phyloP scores from a whole-genome alignment of 345 rosid species.

The Pistacia vera region DNA sequence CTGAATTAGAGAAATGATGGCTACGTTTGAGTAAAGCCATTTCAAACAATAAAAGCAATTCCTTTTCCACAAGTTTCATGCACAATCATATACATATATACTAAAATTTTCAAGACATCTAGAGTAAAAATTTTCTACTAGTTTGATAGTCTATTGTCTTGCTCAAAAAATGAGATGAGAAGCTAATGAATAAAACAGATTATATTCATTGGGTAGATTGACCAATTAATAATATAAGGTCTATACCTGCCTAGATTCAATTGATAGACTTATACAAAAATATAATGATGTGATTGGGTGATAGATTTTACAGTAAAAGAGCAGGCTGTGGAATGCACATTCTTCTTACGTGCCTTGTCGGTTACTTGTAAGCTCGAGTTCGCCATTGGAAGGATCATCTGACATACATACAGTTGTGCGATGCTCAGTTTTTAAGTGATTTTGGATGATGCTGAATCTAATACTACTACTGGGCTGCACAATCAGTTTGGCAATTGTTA shows the following conservation, averaged over 20 bases:
- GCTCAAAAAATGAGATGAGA: not conserved
- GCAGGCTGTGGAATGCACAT: not conserved
- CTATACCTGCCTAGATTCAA: not conserved
- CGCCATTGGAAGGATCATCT: not conserved
- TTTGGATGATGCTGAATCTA: not conserved
- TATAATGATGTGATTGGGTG: not conserved
- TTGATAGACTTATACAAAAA: not conserved
- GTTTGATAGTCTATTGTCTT: not conserved
- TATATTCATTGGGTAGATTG: not conserved
- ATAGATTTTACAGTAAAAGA: not conserved
- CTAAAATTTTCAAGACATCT: no score
- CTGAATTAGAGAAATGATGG: conserved; percentile 10
- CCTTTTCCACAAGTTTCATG: no score
- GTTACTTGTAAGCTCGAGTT: not conserved
- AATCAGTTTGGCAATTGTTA: not conserved
- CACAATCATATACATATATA: no score
- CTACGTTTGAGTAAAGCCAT: no score
- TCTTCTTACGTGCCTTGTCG: not conserved
- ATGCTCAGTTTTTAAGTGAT: not conserved
- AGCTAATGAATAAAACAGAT: no score
- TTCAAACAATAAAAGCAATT: no score
- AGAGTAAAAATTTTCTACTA: no score
- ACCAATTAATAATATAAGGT: not conserved
- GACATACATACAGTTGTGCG: not conserved
- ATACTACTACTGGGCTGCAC: not conserved